Evolutionary conservation across 2,329 filamentous ascomycete genomes (phyloP).

Genomic region (Aschersonia sp.): DNA sequence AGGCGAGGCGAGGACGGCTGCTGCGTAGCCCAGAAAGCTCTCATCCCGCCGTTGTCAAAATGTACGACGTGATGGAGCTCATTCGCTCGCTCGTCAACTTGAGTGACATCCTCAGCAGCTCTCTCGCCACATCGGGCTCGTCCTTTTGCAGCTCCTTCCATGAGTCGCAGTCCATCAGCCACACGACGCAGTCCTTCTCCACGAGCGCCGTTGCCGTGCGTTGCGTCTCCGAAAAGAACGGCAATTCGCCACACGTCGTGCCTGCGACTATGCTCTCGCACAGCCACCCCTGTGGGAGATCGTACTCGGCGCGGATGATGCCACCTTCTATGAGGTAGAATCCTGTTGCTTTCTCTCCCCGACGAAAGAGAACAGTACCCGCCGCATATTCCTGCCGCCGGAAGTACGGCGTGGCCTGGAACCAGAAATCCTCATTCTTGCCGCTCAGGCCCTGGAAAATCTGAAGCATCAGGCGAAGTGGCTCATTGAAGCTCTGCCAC

Average conservation of each 20-base stretch:
- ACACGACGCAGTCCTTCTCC: constrained; percentile 68
- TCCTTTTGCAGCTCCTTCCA: constrained; percentile 62
- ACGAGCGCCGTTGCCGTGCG: constrained; percentile 77
- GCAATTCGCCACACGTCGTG: constrained; percentile 87
- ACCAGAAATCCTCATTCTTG: constrained; percentile 94
- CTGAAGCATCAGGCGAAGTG: constrained; percentile 80
- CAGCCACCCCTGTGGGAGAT: constrained; percentile 75
- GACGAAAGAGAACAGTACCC: constrained; percentile 61
- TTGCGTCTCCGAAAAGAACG: constrained; percentile 85
- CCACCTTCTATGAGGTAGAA: constrained; percentile 89
- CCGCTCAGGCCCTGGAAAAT: constrained; percentile 83
- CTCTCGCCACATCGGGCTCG: constrained; percentile 64
- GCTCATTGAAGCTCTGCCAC: constrained; percentile 82
- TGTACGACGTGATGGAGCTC: constrained; percentile 48
- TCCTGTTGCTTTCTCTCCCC: constrained; percentile 61
- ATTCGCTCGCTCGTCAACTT: constrained; percentile 93
- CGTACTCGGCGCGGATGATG: constrained; percentile 79
- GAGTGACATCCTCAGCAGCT: constrained; percentile 73
- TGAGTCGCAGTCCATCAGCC: constrained; percentile 57
- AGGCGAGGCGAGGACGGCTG: too few relatives aligned
- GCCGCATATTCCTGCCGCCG: constrained; percentile 48
- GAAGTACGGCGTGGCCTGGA: constrained; percentile 65
- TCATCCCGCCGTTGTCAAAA: constrained; percentile 33
- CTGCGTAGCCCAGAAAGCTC: not conserved
- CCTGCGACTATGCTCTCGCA: constrained; percentile 88